Evolutionary conservation across 139 green algal genomes (phyloP), one percentile per base, ranked within the genome.

Genomic region (Asterochloris sp.): DNA sequence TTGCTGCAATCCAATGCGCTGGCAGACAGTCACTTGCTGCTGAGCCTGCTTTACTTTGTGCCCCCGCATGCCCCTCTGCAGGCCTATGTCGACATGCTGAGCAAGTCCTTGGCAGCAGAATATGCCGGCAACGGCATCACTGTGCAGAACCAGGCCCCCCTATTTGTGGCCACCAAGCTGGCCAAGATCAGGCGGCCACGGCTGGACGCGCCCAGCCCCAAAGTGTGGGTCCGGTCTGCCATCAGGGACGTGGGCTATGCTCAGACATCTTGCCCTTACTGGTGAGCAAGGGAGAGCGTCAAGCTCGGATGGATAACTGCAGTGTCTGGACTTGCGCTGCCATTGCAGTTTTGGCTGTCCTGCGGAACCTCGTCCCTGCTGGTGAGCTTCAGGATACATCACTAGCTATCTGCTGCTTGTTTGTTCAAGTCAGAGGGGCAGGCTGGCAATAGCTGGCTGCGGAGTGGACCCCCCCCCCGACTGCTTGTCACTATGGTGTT

Each of bases 161-260:
- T 94, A 28, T 97, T 90, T 86, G 93, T 97, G 27, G 90, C 91
- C 16, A 96, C 93, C 64, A 97, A 97, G 83, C 90, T 97, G 88
- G 87, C 91, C 54, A 97, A 97, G 85, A 97, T 97, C 83, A 76
- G 93, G 38, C 75, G 71, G 68, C 62, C 89, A 4, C 62, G 79
- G 13, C 67, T 94, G 63, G 86, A 88, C 24, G 89, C 86, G 17
- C 93, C 93, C 23, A 88, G 77, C 21, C 79, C 93, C 21, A 75
- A 80, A 11, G 61, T 63, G 11, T 96, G 87, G 83, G 93, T 84
- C 0, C 60, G 47, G 12, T 67, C 88, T 21, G 88, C 85, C 23
- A 17, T 95, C 54, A 68, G 69, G 11, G 76, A 86, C 74, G 89
- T 96, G 10, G 93, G 93, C 24, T 86, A 90, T 68, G 90, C 95